These are phyloP conservation scores for Heritiera littoralis DNA, from an alignment of 345 rosid genomes.

Conservation along the genomic window DNA sequence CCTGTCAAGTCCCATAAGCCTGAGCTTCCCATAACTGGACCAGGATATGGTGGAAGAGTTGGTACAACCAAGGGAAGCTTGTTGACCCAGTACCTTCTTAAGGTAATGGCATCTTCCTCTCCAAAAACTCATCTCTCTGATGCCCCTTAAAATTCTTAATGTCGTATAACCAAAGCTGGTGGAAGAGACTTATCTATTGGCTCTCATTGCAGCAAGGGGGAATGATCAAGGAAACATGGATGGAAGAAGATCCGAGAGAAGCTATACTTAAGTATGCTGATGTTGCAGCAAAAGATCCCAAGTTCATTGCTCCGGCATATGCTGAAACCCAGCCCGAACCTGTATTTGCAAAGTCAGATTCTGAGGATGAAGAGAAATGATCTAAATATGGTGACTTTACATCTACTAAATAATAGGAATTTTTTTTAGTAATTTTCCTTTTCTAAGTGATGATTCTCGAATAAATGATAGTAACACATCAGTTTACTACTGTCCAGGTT, in stretches of 20 bases:
- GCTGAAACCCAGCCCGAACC: slow-evolving; percentile 87
- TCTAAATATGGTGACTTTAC: neutral
- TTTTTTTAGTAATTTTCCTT: neutral
- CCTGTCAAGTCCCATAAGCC: slow-evolving; percentile 92
- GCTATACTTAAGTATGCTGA: slow-evolving; percentile 94
- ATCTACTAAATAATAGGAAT: neutral
- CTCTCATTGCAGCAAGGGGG: slow-evolving; percentile 88
- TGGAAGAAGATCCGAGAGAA: slow-evolving; percentile 99
- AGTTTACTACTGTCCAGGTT: neutral
- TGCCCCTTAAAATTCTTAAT: neutral
- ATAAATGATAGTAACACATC: neutral
- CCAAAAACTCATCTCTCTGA: slow-evolving; percentile 2
- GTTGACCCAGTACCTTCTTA: slow-evolving; percentile 92
- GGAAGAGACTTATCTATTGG: slow-evolving; percentile 15
- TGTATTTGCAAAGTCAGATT: slow-evolving; percentile 80
- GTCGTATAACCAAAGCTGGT: neutral
- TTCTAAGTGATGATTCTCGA: neutral
- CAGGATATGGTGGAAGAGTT: slow-evolving; percentile 94
- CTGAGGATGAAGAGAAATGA: slow-evolving; percentile 77
- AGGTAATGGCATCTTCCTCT: slow-evolving; percentile 44
- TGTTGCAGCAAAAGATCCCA: slow-evolving; percentile 85
- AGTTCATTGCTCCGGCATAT: slow-evolving; percentile 96
- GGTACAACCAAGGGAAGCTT: slow-evolving; percentile 88
- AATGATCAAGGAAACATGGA: slow-evolving; percentile 99
- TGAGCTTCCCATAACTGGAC: slow-evolving; percentile 88